These are phyloP conservation scores for Irpex sp. DNA, from an alignment of 1,284 basidiomycete genomes.

Conservation along the genomic window DNA sequence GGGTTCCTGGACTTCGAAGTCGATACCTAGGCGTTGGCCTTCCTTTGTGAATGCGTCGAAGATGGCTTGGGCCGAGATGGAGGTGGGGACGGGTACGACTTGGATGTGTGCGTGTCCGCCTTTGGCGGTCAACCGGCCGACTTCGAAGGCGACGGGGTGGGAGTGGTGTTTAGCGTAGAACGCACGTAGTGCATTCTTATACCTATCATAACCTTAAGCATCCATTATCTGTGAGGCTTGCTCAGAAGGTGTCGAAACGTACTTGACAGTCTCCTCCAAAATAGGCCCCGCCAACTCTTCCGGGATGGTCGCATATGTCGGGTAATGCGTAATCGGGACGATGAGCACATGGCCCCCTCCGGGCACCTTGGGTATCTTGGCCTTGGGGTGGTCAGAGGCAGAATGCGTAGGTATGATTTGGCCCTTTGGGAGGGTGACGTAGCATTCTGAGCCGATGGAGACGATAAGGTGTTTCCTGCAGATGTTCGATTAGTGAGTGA, in stretches of 20 bases:
- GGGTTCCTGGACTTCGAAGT: conserved; percentile 52
- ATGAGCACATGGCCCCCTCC: conserved; percentile 93
- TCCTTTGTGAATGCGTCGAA: conserved; percentile 69
- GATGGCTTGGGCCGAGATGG: conserved; percentile 44
- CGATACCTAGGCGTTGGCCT: conserved; percentile 62
- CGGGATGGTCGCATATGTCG: conserved; percentile 62
- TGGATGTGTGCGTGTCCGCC: conserved; percentile 96
- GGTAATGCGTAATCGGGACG: conserved; percentile 75
- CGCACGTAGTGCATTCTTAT: conserved; percentile 71
- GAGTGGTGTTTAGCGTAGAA: conserved; percentile 73
- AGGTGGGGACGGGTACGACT: conserved; percentile 77
- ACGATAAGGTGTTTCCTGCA: conserved; percentile 90
- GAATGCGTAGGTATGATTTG: conserved; percentile 83
- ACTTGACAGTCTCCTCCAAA: conserved; percentile 75
- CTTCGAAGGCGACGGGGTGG: conserved; percentile 80
- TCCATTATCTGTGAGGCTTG: no score
- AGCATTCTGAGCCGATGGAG: conserved; percentile 88
- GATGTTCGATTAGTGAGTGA: conserved; percentile 1
- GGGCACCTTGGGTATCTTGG: conserved; percentile 55
- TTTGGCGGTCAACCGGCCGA: conserved; percentile 77
- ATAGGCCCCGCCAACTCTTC: conserved; percentile 73
- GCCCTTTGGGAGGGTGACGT: conserved; percentile 90
- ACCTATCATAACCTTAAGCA: no score
- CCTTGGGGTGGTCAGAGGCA: conserved; percentile 35
- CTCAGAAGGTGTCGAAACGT: conserved; percentile 21